Conservation (phyloP, 768 basidiomycete genomes). For the Gyrodon lividus region DNA sequence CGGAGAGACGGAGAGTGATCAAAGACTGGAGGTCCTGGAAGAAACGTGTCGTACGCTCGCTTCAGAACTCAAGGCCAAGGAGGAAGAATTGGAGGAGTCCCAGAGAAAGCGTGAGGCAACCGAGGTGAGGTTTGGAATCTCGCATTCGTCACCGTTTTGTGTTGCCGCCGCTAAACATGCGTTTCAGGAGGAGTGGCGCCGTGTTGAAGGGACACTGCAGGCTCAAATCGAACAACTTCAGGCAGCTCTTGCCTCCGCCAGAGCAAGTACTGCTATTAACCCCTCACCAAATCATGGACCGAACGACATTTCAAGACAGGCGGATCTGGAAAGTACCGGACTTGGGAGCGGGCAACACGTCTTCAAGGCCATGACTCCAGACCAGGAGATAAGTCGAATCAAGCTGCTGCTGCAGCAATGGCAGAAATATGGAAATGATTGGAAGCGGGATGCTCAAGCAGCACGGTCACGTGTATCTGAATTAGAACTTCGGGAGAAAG, state of each 20-base stretch:
- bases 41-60: constrained; percentile 18
- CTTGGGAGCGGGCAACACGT: constrained; percentile 4
- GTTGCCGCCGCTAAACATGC: constrained; percentile 3
- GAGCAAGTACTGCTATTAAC: constrained; percentile 1
- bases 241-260: constrained; percentile 11
- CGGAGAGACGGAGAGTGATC: constrained; percentile 12
- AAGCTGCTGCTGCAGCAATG: constrained; percentile 21
- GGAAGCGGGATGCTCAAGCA: constrained; percentile 23
- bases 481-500: constrained; percentile 9
- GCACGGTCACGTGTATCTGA: constrained; percentile 11
- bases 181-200: constrained; percentile 21
- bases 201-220: constrained; percentile 14
- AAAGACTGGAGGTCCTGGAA: constrained; percentile 4
- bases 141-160: not conserved
- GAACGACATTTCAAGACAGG: constrained; percentile 5
- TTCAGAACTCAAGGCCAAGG: constrained; percentile 18
- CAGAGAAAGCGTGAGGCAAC: constrained; percentile 11
- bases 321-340: constrained; percentile 1
- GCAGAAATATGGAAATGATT: constrained; percentile 25
- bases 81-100: constrained; percentile 18
- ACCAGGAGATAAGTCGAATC: constrained; percentile 18
- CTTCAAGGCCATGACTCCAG: constrained; percentile 15
- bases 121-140: constrained; percentile 19
- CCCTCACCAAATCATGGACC: constrained; percentile 2
- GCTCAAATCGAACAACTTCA: constrained; percentile 20